Base-by-base conservation (phyloP, 176 grass and related monocot genomes). In the Oryza punctata region DNA sequence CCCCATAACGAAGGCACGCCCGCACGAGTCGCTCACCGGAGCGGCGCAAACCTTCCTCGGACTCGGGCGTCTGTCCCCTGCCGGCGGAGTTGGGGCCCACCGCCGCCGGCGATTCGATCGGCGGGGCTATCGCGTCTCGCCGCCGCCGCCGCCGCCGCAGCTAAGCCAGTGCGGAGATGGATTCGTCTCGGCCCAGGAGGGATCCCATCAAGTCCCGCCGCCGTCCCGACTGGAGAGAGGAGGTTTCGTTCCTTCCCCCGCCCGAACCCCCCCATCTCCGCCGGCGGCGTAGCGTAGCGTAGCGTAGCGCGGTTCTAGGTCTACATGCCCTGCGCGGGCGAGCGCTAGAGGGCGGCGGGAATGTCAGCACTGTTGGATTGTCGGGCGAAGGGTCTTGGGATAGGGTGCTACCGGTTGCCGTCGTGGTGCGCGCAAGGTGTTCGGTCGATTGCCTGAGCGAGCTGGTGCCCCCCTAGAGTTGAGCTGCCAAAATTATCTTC, bases 161-260 rank as follows among this genome's bases (percentile, higher is more conserved):
- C 30, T 43, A 13, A 13, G 13, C 47, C 49, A 54, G 10, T 4
- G 78, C 59, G 50, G 43, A 23, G 77, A 97, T 97, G 94, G 89
- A 97, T 74, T 60, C 79, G 44, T 60, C 72, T 84, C 86, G 87
- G 24, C 37, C 85, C 69, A 60, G 70, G 12, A 89, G 94, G 82
- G 37, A 82, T 4, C 59, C 89, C 69, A 70, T 93, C 78, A 97
- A 97, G 86, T 73, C 81, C 35, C 77, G 46, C 27, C 88, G 86
- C 28, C 84, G 37, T 38, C 7, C 88, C 66, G 90, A 91, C 85
- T 97, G 91, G 94, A 93, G 84, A 84, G 71, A 85, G 64, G 82
- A 97, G 91, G 91, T 97, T 35, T 35, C 33, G 33, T 35, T 76
- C 59, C 69, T 88, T 25, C 59, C 65, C 26, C 4, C 4, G 13